These are phyloP conservation scores for Anthracocystis walkeri DNA, from an alignment of 1,284 basidiomycete species.

Conservation along the genomic window DNA sequence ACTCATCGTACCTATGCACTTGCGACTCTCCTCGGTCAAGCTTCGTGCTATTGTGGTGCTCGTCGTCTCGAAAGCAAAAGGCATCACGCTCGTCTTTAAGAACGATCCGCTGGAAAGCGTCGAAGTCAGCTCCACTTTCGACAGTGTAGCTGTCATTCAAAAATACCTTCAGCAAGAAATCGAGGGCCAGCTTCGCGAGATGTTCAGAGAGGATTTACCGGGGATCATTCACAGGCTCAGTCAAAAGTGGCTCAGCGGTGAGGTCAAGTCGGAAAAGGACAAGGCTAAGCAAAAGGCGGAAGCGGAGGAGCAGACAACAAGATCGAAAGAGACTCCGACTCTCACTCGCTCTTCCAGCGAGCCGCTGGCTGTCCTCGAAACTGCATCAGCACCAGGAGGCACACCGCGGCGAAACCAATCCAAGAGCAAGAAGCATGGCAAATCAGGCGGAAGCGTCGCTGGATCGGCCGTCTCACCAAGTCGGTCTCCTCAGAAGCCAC, in stretches of 20 bases:
- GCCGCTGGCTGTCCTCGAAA: slow-evolving; percentile 28
- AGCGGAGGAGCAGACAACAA: slow-evolving; percentile 7
- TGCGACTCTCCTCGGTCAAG: slow-evolving; percentile 92
- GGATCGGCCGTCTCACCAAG: slow-evolving; percentile 18
- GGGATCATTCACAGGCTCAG: slow-evolving; percentile 95
- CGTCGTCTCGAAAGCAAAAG: slow-evolving; percentile 93
- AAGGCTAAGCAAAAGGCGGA: slow-evolving; percentile 37
- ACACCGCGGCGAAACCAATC: slow-evolving; percentile 18
- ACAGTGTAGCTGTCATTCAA: slow-evolving; percentile 96
- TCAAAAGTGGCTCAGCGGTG: slow-evolving; percentile 83
- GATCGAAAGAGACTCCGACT: slow-evolving; percentile 12
- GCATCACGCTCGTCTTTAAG: slow-evolving; percentile 99
- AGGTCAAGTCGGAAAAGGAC: slow-evolving; percentile 47
- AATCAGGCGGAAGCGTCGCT: slow-evolving; percentile 13
- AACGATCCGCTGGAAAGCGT: slow-evolving; percentile 98
- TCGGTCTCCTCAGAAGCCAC: slow-evolving; percentile 34
- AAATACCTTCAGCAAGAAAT: slow-evolving; percentile 79
- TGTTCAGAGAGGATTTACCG: slow-evolving; percentile 97
- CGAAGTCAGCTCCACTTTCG: slow-evolving; percentile 96
- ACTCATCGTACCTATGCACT: slow-evolving; percentile 87
- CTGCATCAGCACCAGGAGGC: slow-evolving; percentile 36
- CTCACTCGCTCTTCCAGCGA: slow-evolving; percentile 40
- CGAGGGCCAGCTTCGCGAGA: slow-evolving; percentile 93
- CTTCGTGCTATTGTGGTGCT: slow-evolving; percentile 96
- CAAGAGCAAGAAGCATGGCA: slow-evolving; percentile 20